Conservation (phyloP, 2,329 filamentous ascomycete genomes). For the Drechmeria coniospora region DNA sequence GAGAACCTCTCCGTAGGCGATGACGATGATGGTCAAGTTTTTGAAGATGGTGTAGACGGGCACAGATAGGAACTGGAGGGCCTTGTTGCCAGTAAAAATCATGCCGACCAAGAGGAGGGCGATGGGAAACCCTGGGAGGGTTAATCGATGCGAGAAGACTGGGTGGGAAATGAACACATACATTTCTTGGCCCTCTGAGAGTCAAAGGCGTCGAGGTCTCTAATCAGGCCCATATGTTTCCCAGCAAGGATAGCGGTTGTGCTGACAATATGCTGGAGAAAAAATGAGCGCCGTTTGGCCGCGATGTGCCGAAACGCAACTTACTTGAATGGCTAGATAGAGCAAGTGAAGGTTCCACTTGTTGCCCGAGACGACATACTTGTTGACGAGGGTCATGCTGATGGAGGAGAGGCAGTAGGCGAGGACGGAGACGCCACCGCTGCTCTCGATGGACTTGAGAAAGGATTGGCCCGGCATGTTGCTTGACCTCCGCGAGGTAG, state of each 20-base stretch:
- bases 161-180: constrained; percentile 24
- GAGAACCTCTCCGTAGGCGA: constrained; percentile 93
- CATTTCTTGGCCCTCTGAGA: constrained; percentile 83
- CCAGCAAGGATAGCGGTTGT: constrained; percentile 68
- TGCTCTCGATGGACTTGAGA: constrained; percentile 48
- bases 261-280: constrained; percentile 68
- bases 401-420: constrained; percentile 95
- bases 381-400: constrained; percentile 99
- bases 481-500: background rate
- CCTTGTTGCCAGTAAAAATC: constrained; percentile 97
- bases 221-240: constrained; percentile 71
- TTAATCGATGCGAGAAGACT: background rate
- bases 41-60: constrained; percentile 99
- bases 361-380: constrained; percentile 85
- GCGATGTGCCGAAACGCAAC: too few relatives aligned
- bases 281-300: too few relatives aligned
- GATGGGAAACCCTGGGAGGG: constrained; percentile 70
- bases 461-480: constrained; percentile 5
- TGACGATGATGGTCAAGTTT: constrained; percentile 97
- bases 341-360: constrained; percentile 96
- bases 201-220: constrained; percentile 69
- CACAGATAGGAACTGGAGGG: constrained; percentile 89
- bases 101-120: constrained; percentile 92
- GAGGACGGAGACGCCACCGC: constrained; percentile 64
- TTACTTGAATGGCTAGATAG: constrained; percentile 81